phyloP scores from a whole-genome alignment of 2,329 filamentous ascomycete genomes.

The Fusarium scirpi region DNA sequence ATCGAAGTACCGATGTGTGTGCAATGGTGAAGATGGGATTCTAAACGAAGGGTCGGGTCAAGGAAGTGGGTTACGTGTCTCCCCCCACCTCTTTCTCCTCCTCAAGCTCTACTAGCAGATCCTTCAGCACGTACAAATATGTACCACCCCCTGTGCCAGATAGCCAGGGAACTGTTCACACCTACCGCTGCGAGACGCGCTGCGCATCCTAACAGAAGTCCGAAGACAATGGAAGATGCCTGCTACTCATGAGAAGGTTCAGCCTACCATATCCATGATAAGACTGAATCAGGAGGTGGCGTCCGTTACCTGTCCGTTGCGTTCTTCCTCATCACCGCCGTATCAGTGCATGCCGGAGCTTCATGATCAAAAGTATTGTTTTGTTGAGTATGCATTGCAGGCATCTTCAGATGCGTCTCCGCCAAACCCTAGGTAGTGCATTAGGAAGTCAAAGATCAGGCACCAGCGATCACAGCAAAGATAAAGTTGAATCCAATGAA shows the following conservation, averaged over 20 bases:
- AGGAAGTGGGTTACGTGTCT: accelerated
- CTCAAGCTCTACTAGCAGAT: neutral
- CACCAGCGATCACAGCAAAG: neutral
- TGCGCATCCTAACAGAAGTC: neutral
- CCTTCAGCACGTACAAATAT: neutral
- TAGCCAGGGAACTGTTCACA: accelerated
- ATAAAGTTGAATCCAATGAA: neutral
- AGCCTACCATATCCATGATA: too few relatives aligned
- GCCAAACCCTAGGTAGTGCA: too few relatives aligned
- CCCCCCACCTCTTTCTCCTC: neutral
- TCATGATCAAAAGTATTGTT: neutral
- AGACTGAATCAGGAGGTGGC: neutral
- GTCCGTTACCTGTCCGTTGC: too few relatives aligned
- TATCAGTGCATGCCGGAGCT: too few relatives aligned
- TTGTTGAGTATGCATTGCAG: neutral
- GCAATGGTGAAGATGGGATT: too few relatives aligned
- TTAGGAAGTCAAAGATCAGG: neutral
- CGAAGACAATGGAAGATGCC: too few relatives aligned
- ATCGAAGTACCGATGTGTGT: too few relatives aligned
- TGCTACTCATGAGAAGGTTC: neutral
- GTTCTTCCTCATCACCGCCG: accelerated
- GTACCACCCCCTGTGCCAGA: neutral
- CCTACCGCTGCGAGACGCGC: neutral
- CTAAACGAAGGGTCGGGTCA: too few relatives aligned
- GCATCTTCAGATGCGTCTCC: neutral